phyloP scores from a whole-genome alignment of 768 basidiomycete species.

The Pleurotus salmoneostramineus region DNA sequence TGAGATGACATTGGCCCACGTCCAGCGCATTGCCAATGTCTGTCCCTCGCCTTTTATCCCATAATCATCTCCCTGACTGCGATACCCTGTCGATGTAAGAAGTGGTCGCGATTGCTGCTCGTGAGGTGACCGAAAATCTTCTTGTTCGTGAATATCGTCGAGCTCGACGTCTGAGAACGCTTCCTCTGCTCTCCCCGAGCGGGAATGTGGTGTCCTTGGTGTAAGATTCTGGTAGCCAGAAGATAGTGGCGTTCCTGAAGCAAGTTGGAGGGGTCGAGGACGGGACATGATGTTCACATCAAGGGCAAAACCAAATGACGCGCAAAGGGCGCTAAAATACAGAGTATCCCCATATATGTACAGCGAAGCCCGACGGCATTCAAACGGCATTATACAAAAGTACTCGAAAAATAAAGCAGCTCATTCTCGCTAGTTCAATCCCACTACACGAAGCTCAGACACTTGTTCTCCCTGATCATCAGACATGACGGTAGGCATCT shows the following conservation, averaged over 20 bases:
- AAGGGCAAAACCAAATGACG: not conserved
- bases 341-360: not conserved
- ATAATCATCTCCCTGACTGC: conserved; percentile 37
- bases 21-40: conserved; percentile 15
- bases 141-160: conserved; percentile 26
- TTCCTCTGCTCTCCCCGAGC: conserved; percentile 54
- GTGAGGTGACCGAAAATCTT: conserved; percentile 33
- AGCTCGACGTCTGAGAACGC: conserved; percentile 47
- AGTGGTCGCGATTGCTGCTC: conserved; percentile 43
- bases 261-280: conserved; percentile 32
- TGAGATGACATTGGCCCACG: conserved; percentile 20
- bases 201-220: conserved; percentile 62
- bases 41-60: conserved; percentile 12
- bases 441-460: too few relatives aligned
- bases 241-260: conserved; percentile 20
- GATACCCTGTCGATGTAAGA: conserved; percentile 43
- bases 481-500: too few relatives aligned
- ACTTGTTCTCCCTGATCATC: too few relatives aligned
- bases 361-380: not conserved
- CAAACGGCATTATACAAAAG: not conserved
- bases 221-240: conserved; percentile 38
- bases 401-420: not conserved
- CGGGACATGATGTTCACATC: conserved; percentile 29
- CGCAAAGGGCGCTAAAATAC: not conserved
- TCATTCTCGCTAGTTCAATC: too few relatives aligned